These are phyloP conservation scores for Polytrichum formosum DNA, from an alignment of 225 moss, liverwort and hornwort genomes.

Conservation along the genomic window DNA sequence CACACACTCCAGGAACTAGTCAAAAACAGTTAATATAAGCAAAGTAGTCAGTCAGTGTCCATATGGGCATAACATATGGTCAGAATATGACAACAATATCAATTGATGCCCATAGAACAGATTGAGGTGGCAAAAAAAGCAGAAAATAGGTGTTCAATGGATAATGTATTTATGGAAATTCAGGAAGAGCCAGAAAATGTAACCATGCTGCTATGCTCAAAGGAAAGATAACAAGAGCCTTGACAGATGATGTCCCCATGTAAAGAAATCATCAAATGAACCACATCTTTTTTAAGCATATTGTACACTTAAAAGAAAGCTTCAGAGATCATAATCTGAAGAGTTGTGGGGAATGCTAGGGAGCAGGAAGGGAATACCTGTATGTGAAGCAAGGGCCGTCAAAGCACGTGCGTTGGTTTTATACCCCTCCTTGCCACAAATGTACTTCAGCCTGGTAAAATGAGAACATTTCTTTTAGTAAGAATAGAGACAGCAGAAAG, in stretches of 20 bases:
- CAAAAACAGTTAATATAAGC: constrained; percentile 9
- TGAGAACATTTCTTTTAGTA: constrained; percentile 7
- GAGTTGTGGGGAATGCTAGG: not conserved
- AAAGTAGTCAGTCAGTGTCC: not conserved
- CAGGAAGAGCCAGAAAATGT: no score
- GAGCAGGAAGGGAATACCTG: constrained; percentile 50
- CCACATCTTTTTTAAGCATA: no score
- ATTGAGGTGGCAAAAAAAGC: not conserved
- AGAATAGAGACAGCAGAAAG: constrained; percentile 8
- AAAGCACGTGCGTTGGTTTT: constrained; percentile 72
- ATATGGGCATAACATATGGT: not conserved
- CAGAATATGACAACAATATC: not conserved
- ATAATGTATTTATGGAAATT: no score
- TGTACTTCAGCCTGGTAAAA: constrained; percentile 68
- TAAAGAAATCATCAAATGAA: no score
- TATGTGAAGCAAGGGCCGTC: constrained; percentile 78
- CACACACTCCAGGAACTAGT: constrained; percentile 15
- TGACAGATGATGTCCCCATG: no score
- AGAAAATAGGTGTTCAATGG: no score
- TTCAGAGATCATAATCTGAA: not conserved
- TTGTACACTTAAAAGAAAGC: no score
- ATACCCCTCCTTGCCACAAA: constrained; percentile 79
- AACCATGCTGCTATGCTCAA: no score
- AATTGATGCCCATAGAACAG: not conserved
- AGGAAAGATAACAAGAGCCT: no score